phyloP scores from a whole-genome alignment of 2,329 filamentous ascomycete species.

The Xylariaceae sp. region DNA sequence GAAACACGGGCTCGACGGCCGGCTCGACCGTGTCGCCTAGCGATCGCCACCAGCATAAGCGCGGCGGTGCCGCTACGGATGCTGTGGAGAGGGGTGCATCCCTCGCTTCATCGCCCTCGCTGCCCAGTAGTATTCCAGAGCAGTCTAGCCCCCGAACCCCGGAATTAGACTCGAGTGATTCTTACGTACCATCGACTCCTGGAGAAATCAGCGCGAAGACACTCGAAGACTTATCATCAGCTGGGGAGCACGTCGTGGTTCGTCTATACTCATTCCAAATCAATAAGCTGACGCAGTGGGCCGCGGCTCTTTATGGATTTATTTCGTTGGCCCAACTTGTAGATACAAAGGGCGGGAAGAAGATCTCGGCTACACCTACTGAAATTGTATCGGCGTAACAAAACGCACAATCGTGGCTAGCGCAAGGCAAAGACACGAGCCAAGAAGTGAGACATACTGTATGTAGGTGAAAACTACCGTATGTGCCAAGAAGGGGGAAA shows the following conservation, averaged over 20 bases:
- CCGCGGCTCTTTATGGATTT: constrained; percentile 9
- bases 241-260: constrained; percentile 3
- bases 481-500: no score
- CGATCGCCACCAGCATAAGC: constrained; percentile 10
- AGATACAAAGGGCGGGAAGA: constrained; percentile 5
- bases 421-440: no score
- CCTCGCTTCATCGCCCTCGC: background rate
- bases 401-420: no score
- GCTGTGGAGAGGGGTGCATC: background rate
- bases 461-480: no score
- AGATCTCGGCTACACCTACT: constrained; percentile 3
- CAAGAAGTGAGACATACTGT: no score
- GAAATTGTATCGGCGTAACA: no score
- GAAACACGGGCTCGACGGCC: constrained; percentile 5
- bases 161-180: constrained; percentile 5
- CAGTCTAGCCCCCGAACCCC: constrained; percentile 8
- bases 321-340: constrained; percentile 6
- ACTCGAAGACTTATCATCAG: constrained; percentile 4
- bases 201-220: constrained; percentile 8
- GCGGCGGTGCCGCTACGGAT: background rate
- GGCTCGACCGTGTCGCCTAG: constrained; percentile 8
- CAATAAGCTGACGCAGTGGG: constrained; percentile 1
- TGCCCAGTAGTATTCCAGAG: constrained; percentile 3
- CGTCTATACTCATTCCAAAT: constrained; percentile 2
- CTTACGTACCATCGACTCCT: constrained; percentile 6